Evolutionary conservation across 495 filamentous ascomycete species (phyloP).

Genomic region (Lepidopterella palustris): DNA sequence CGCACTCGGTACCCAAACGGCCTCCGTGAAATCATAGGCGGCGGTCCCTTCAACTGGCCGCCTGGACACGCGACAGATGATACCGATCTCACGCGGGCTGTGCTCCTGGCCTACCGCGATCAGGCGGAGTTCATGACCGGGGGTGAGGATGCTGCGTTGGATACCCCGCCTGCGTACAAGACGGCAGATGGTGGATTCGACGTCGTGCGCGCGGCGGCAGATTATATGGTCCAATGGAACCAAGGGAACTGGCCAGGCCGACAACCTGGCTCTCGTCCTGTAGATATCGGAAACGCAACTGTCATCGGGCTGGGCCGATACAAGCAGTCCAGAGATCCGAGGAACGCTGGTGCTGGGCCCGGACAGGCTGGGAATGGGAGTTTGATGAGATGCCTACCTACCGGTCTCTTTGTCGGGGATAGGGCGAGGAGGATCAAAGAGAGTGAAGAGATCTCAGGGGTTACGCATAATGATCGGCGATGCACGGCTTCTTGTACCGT

Average conservation of each 20-base stretch:
- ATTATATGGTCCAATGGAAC: constrained; percentile 13
- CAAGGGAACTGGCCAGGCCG: constrained; percentile 19
- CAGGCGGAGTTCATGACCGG: not conserved
- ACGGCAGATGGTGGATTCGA: constrained; percentile 2
- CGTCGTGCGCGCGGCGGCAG: constrained; percentile 13
- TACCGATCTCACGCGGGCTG: constrained; percentile 22
- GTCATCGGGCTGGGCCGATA: constrained; percentile 7
- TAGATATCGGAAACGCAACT: constrained; percentile 19
- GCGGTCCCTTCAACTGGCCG: constrained; percentile 19
- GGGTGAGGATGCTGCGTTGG: not conserved
- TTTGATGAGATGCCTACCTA: constrained; percentile 23
- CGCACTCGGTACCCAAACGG: constrained; percentile 11
- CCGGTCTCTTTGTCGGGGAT: constrained; percentile 8
- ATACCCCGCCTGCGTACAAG: not conserved
- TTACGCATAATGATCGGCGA: constrained; percentile 23
- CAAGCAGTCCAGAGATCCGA: not conserved
- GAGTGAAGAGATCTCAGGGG: constrained; percentile 12
- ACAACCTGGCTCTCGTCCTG: constrained; percentile 3
- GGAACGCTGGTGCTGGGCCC: constrained; percentile 3
- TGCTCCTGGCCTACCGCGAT: constrained; percentile 22
- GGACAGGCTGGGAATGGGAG: constrained; percentile 22
- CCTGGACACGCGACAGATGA: constrained; percentile 24
- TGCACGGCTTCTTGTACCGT: constrained; percentile 18
- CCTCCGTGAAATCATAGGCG: constrained; percentile 15
- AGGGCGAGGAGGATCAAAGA: constrained; percentile 5